Conservation (phyloP, 2,329 filamentous ascomycete species). For the Trichocomaceae sp. region DNA sequence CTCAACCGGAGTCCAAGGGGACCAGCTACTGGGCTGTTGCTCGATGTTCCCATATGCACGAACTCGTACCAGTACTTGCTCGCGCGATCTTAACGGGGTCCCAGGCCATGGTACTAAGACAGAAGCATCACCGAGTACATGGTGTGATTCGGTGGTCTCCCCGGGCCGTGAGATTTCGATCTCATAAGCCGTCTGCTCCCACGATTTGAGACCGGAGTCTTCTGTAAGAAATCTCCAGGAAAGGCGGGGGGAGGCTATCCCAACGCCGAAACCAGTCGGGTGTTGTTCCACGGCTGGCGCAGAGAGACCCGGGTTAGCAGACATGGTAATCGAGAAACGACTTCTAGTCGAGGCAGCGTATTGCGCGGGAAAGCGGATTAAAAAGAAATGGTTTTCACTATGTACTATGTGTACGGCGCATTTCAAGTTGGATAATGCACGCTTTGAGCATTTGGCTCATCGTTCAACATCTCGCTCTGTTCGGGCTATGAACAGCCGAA, state of each 20-base stretch:
- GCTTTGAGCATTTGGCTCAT: no score
- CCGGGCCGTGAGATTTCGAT: constrained; percentile 16
- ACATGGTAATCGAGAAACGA: background rate
- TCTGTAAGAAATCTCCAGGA: background rate
- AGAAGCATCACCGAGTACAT: constrained; percentile 15
- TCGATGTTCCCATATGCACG: background rate
- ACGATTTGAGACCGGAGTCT: background rate
- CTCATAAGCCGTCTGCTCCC: background rate
- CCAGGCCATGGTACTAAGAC: constrained; percentile 20
- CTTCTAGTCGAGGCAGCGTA: no score
- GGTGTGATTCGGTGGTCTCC: constrained; percentile 12
- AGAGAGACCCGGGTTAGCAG: background rate
- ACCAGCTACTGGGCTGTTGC: constrained; percentile 21
- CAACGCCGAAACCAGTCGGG: background rate
- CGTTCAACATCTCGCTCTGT: no score
- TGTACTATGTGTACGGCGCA: no score
- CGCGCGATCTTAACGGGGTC: constrained; percentile 14
- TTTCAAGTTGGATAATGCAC: no score
- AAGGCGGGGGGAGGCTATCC: background rate
- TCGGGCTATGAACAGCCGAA: no score
- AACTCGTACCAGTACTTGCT: constrained; percentile 5
- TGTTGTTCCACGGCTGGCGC: background rate
- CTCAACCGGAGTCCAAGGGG: constrained; percentile 24
- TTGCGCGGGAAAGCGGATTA: no score
- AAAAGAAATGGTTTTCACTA: no score